Evolutionary conservation across 805 yeast species (phyloP), one percentile per base, ranked within the genome.

Genomic region (Saturnispora mendoncae): DNA sequence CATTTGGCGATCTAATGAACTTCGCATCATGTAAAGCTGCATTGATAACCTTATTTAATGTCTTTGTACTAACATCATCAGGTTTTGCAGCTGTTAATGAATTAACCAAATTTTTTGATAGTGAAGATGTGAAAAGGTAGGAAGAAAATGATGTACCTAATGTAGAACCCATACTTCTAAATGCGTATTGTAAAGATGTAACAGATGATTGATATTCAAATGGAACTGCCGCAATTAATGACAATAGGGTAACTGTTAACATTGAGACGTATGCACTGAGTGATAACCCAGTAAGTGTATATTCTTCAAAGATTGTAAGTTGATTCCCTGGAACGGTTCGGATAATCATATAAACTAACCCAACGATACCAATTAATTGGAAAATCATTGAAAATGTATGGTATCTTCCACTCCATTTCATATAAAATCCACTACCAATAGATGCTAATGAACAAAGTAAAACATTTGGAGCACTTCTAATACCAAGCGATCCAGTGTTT

Each of bases 141-240:
- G 81, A 74, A 0, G 80, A 81, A 33, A 78, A 56, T 0, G 86
- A 66, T 10, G 78, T 78, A 39, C 84, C 84, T 20, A 77, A 57
- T 0, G 83, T 76, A 1, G 84, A 75, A 0, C 84, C 84, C 14
- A 80, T 71, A 7, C 82, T 71, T 56, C 84, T 67, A 54, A 78
- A 78, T 1, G 81, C 72, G 50, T 78, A 78, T 48, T 76, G 80
- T 46, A 78, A 73, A 3, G 84, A 74, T 0, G 84, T 78, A 1
- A 80, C 75, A 21, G 81, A 67, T 2, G 84, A 80, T 54, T 80
- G 88, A 49, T 68, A 71, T 43, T 77, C 74, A 29, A 67, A 58
- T 2, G 86, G 85, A 8, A 78, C 87, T 1, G 86, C 77, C 2
- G 87, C 82, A 47, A 81, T 79, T 63, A 80, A 69, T 1, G 86